Evolutionary conservation across 495 filamentous ascomycete genomes (phyloP).

Genomic region (Daldinia concentrica): DNA sequence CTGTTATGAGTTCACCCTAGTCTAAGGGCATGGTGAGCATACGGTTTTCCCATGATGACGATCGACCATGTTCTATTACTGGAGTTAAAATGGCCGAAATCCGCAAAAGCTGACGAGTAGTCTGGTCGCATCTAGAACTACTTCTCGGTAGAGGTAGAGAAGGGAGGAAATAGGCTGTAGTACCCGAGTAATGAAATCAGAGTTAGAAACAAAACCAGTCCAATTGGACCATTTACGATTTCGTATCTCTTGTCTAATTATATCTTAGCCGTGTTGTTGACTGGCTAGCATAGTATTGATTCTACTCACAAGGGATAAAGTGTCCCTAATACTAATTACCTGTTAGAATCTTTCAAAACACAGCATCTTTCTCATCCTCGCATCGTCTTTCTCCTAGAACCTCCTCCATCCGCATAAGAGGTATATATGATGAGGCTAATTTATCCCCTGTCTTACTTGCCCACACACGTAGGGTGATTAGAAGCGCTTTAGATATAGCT

Average conservation of each 20-base stretch:
- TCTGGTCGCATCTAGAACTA: constrained; percentile 21
- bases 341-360: too few relatives aligned
- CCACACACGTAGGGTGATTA: too few relatives aligned
- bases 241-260: neutral
- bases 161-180: neutral
- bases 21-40: neutral
- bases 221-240: neutral
- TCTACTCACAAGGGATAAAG: too few relatives aligned
- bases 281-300: neutral
- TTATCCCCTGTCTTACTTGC: too few relatives aligned
- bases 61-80: constrained; percentile 18
- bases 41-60: constrained; percentile 7
- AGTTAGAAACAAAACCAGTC: neutral
- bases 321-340: too few relatives aligned
- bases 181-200: constrained; percentile 19
- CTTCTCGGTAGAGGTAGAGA: constrained; percentile 12
- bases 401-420: too few relatives aligned
- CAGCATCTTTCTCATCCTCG: too few relatives aligned
- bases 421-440: too few relatives aligned
- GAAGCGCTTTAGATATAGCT: too few relatives aligned
- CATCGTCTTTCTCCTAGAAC: too few relatives aligned
- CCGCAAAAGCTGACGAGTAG: constrained; percentile 18
- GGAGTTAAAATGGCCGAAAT: constrained; percentile 30
- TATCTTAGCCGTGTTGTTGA: neutral
- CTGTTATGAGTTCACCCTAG: constrained; percentile 16